Evolutionary conservation across 345 rosid species (phyloP).

Genomic region (Corymbia maculata): DNA sequence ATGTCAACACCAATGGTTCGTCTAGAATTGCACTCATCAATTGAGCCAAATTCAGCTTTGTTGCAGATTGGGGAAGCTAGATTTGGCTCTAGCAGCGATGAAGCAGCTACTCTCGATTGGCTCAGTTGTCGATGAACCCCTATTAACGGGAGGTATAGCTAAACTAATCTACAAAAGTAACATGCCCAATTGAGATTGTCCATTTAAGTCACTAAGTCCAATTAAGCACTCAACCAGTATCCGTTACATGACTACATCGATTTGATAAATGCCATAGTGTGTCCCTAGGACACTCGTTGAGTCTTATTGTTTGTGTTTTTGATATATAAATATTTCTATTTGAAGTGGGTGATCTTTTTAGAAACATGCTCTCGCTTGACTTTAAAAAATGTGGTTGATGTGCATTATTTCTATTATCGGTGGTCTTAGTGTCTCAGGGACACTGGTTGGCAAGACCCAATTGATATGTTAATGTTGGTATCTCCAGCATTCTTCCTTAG

Average conservation of each 20-base stretch:
- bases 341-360: not conserved
- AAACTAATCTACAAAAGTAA: not conserved
- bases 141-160: not conserved
- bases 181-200: not conserved
- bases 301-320: not conserved
- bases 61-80: not conserved
- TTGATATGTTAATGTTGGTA: not conserved
- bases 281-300: not conserved
- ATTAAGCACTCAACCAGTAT: not conserved
- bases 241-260: not conserved
- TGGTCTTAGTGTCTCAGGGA: not conserved
- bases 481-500: not conserved
- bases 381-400: not conserved
- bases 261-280: not conserved
- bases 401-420: not conserved
- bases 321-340: not conserved
- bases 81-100: not conserved
- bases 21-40: not conserved
- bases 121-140: not conserved
- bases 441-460: not conserved
- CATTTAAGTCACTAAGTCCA: not conserved
- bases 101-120: not conserved
- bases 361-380: accelerated
- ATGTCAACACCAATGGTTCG: not conserved
- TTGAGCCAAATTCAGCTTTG: not conserved